Percentiles rank a stretch among this genome's conserved stretches.
phyloP scores from a whole-genome alignment of 192 early-diverging fungal genomes.

The Dissophora ornata region DNA sequence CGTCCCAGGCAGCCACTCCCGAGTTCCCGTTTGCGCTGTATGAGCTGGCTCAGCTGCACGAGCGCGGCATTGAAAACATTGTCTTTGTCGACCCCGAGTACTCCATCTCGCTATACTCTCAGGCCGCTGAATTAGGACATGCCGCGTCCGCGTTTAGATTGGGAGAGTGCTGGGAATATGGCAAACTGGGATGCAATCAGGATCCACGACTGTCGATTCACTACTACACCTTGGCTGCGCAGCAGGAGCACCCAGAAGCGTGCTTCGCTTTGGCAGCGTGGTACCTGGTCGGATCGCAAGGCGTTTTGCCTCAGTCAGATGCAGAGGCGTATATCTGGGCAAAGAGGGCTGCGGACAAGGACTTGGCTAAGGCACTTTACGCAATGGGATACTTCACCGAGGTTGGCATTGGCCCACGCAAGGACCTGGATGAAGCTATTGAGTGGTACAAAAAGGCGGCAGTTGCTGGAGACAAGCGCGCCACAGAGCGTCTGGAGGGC shows the following conservation, averaged over 20 bases:
- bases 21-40: conserved; percentile 71
- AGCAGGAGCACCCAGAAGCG: conserved; percentile 72
- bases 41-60: conserved; percentile 67
- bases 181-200: conserved; percentile 64
- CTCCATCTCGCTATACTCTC: conserved; percentile 68
- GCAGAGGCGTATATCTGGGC: conserved; percentile 75
- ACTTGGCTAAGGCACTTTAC: conserved; percentile 70
- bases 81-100: conserved; percentile 73
- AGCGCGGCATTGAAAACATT: conserved; percentile 66
- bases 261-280: conserved; percentile 73
- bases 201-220: conserved; percentile 67
- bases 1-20: conserved; percentile 68
- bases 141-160: conserved; percentile 70
- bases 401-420: conserved; percentile 70
- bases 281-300: conserved; percentile 71
- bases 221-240: conserved; percentile 73
- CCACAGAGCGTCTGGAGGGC: conserved; percentile 65
- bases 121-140: conserved; percentile 75
- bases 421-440: conserved; percentile 66
- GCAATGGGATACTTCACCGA: conserved; percentile 77
- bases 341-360: conserved; percentile 67
- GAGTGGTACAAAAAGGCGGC: conserved; percentile 78
- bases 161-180: conserved; percentile 74
- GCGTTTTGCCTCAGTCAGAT: conserved; percentile 70
- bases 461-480: conserved; percentile 69